Evolutionary conservation across 2,329 filamentous ascomycete genomes (phyloP).

Genomic region (Pseudogymnoascus sp.): DNA sequence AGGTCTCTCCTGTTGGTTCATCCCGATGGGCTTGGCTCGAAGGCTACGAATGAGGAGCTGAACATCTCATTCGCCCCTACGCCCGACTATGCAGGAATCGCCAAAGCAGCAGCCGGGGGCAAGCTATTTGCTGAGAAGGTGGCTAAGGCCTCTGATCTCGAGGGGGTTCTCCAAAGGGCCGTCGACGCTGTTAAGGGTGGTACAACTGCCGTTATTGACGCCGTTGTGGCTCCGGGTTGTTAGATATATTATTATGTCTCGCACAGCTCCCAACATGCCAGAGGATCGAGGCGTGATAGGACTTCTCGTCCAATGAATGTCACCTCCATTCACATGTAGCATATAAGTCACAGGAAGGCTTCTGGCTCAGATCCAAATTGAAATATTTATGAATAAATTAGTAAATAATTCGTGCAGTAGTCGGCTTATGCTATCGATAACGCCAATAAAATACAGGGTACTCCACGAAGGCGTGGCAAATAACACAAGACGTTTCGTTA

Average conservation of each 20-base stretch:
- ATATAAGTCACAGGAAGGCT: background rate
- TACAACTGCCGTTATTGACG: conserved; percentile 54
- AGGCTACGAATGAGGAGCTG: conserved; percentile 54
- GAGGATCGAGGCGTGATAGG: background rate
- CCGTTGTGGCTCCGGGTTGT: conserved; percentile 24
- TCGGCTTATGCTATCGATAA: background rate
- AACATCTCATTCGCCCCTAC: conserved; percentile 58
- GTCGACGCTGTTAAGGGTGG: conserved; percentile 51
- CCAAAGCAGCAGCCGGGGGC: conserved; percentile 57
- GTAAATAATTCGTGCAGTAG: background rate
- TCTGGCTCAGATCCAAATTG: background rate
- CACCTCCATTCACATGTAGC: background rate
- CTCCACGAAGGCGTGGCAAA: background rate
- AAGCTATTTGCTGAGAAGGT: conserved; percentile 55
- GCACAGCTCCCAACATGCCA: background rate
- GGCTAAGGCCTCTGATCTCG: conserved; percentile 48
- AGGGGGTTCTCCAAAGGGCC: conserved; percentile 47
- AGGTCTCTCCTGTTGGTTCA: conserved; percentile 57
- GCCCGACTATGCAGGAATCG: conserved; percentile 62
- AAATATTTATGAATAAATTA: background rate
- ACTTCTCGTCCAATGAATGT: background rate
- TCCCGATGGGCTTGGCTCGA: conserved; percentile 54
- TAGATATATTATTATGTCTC: conserved; percentile 11
- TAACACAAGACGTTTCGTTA: background rate
- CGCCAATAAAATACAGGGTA: background rate